Base-by-base conservation (phyloP, 2,329 filamentous ascomycete species). In the Remersonia thermophila region DNA sequence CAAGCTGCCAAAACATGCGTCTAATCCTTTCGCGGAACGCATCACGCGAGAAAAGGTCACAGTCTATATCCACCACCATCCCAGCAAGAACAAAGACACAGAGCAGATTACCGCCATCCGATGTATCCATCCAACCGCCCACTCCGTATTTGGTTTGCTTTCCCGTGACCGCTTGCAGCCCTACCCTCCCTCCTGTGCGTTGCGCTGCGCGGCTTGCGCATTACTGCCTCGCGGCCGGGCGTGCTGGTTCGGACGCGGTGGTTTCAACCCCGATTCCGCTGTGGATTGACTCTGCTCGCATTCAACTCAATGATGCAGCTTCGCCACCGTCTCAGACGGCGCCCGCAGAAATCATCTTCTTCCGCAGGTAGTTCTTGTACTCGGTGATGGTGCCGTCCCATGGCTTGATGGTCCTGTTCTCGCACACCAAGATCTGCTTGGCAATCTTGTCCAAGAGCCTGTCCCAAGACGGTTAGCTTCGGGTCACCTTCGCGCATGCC, bases 391-490 rank as follows among this genome's bases (percentile, higher is more conserved):
- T 67, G 52, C 89, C 89, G 45, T 89, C 79, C 91, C 91, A 98
- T 53, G 76, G 66, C 52, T 73, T 78, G 51, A 96, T 86, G 11
- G 86, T 87, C 73, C 87, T 86, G 77, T 98, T 86, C 68, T 98
- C 91, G 65, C 93, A 98, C 38, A 98, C 91, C 66, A 98, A 78
- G 63, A 98, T 98, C 62, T 98, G 85, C 74, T 98, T 98, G 52
- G 91, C 91, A 60, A 98, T 96, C 73, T 94, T 95, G 76, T 98
- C 91, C 48, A 98, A 78, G 55, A 98, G 71, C 71, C 89, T 93
- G 39, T 27, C 35, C 15, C n/a, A n/a, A 27, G 8, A 1, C 12
- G 9, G 40, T 43, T 27, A 38, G 32, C n/a, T n/a, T n/a, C n/a
- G n/a, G n/a, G n/a, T n/a, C n/a, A n/a, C n/a, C n/a, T n/a, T n/a